Base-by-base conservation (phyloP, 441 rosid genomes). In the Raphanus hybrid region DNA sequence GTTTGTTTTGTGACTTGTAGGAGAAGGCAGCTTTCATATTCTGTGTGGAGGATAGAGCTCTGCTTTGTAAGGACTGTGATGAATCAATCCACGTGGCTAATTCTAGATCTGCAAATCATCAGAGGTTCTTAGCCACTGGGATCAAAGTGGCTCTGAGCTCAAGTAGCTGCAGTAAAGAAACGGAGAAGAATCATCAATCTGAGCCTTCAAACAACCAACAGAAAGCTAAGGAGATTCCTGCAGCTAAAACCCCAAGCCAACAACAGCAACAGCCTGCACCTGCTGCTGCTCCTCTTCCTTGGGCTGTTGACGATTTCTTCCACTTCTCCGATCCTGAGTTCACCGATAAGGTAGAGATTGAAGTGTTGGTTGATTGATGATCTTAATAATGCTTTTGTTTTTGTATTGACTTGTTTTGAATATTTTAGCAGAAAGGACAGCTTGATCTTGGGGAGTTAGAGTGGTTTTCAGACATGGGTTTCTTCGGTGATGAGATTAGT, bases 11-110 rank as follows among this genome's bases (percentile, higher is more conserved):
- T 80, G 67, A 71, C 80, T 48, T 80, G 73, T 79, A 90, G 95
- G 92, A 90, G 83, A 90, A 87, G 85, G 48, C 90, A 18, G 95
- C 95, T 67, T 87, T 88, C 84, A 90, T 90, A 12, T 90, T 90
- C 85, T 95, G 99, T 71, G 98, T 95, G 15, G 99, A 95, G 81
- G 99, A 95, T 81, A 90, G 97, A 78, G 92, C 95, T 41, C 83
- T 90, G 45, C 85, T 90, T 70, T 90, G 95, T 71, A 80, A 73
- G 69, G 90, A 90, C 37, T 90, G 95, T 1, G 92, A 90, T 65
- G 89, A 88, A 73, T 70, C 91, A 0, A 84, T 90, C 69, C 95
- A 90, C 70, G 79, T 74, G 0, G 84, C 86, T 16, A 85, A 86
- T 63, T 82, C 87, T 64, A 89, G 84, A 32, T 82, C 95, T 26